Conservation (phyloP, 1,284 basidiomycete species). For the Ceratorhiza oryzae-sativae region DNA sequence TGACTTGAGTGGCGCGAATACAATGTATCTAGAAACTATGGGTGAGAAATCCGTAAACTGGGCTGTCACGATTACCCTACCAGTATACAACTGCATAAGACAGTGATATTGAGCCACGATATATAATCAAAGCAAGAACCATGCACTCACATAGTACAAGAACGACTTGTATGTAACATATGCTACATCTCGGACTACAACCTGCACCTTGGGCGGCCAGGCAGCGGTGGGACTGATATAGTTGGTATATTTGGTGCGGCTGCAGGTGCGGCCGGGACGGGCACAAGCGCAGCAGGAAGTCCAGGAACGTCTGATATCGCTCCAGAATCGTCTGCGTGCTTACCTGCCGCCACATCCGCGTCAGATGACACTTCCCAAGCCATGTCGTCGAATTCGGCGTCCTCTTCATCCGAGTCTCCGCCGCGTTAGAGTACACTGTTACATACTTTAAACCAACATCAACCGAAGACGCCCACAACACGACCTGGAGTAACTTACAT, state of each 20-base stretch:
- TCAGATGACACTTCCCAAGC: slow-evolving; percentile 38
- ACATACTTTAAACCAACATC: background rate
- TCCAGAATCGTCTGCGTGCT: slow-evolving; percentile 26
- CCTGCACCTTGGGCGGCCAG: slow-evolving; percentile 58
- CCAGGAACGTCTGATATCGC: slow-evolving; percentile 22
- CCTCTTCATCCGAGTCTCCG: slow-evolving; percentile 53
- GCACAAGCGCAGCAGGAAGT: slow-evolving; percentile 22
- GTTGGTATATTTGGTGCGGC: slow-evolving; percentile 1
- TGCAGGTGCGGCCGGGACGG: slow-evolving; percentile 2
- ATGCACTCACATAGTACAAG: slow-evolving; percentile 75
- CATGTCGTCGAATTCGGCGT: slow-evolving; percentile 47
- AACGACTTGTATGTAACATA: slow-evolving; percentile 85
- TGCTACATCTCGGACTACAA: slow-evolving; percentile 78
- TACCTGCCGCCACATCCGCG: slow-evolving; percentile 33
- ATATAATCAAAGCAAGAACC: background rate
- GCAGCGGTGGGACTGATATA: slow-evolving; percentile 4
- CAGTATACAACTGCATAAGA: background rate
- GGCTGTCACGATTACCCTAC: slow-evolving; percentile 5
- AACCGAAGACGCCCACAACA: background rate
- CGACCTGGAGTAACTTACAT: slow-evolving; percentile 50
- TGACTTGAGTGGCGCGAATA: slow-evolving; percentile 83
- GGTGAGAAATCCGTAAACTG: too few species aligned
- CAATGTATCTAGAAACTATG: slow-evolving; percentile 83
- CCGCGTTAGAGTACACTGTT: slow-evolving; percentile 11
- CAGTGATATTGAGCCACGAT: background rate